These are phyloP conservation scores for Triticum urartu DNA, from an alignment of 176 grass and related monocot species.

Conservation along the genomic window DNA sequence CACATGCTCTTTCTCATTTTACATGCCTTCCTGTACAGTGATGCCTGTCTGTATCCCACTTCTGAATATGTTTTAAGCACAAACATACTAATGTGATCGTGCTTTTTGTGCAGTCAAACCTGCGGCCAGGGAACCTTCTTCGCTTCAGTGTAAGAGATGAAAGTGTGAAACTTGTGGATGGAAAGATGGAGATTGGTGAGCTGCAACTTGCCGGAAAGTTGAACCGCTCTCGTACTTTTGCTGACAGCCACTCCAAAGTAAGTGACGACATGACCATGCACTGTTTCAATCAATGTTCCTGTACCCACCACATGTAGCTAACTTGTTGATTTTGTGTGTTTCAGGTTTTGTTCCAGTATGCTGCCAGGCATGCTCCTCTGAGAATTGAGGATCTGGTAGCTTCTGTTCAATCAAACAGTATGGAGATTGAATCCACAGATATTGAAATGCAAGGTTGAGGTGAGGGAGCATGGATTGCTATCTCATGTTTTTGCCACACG, in stretches of 20 bases:
- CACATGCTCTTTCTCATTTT: neutral
- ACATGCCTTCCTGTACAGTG: neutral
- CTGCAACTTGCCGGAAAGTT: slow-evolving; percentile 66
- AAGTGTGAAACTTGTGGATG: slow-evolving; percentile 74
- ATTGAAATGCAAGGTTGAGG: slow-evolving; percentile 76
- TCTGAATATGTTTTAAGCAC: slow-evolving; percentile 7
- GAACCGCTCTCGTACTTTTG: slow-evolving; percentile 71
- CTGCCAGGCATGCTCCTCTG: slow-evolving; percentile 71
- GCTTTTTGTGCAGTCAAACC: slow-evolving; percentile 49
- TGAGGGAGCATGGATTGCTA: neutral
- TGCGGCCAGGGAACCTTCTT: slow-evolving; percentile 71
- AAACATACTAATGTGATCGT: slow-evolving; percentile 5
- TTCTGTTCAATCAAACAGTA: slow-evolving; percentile 55
- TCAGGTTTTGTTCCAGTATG: slow-evolving; percentile 94
- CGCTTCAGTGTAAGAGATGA: slow-evolving; percentile 81
- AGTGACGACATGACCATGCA: slow-evolving; percentile 19
- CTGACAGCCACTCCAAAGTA: slow-evolving; percentile 95
- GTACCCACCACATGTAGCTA: neutral
- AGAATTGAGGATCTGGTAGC: slow-evolving; percentile 78
- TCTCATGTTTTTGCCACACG: neutral
- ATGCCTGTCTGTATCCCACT: neutral
- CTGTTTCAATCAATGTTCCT: slow-evolving; percentile 10
- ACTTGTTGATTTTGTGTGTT: slow-evolving; percentile 13
- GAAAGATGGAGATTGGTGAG: slow-evolving; percentile 64
- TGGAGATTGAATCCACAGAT: slow-evolving; percentile 57